Percentiles rank a stretch among this genome's conserved stretches.
Conservation (phyloP, 108 stramenopile genomes). For the Seminavis robusta region DNA sequence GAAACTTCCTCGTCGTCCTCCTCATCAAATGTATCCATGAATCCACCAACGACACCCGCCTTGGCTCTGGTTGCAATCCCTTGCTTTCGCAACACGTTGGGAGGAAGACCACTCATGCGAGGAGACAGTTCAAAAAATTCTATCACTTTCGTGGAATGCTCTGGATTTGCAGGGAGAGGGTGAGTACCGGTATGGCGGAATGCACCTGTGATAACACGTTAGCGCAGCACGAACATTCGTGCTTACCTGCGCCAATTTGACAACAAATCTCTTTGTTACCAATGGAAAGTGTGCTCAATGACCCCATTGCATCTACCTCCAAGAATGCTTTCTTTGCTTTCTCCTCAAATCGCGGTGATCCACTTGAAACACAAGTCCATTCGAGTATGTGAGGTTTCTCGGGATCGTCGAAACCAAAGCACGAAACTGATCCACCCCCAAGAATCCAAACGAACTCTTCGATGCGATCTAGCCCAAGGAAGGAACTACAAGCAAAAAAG, state of each 20-base stretch:
- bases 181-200: too few species aligned
- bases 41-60: too few species aligned
- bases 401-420: slow-evolving; percentile 83
- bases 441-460: slow-evolving; percentile 75
- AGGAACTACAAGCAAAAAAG: too few species aligned
- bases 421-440: slow-evolving; percentile 41
- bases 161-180: too few species aligned
- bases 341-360: slow-evolving; percentile 20
- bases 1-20: slow-evolving; percentile 52
- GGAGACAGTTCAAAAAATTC: too few species aligned
- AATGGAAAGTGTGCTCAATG: slow-evolving; percentile 38
- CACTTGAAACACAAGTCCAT: slow-evolving; percentile 55
- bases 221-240: too few species aligned
- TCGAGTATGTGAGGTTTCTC: slow-evolving; percentile 71
- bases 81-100: too few species aligned
- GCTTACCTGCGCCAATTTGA: slow-evolving; percentile 60
- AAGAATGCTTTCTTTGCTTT: slow-evolving; percentile 24
- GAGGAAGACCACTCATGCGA: too few species aligned
- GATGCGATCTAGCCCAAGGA: slow-evolving; percentile 30
- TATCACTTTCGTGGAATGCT: slow-evolving; percentile 73
- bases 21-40: not conserved
- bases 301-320: slow-evolving; percentile 74
- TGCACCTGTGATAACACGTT: too few species aligned
- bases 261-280: slow-evolving; percentile 46
- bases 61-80: not conserved